Evolutionary conservation across 306 rosid genomes (phyloP), one percentile per base, ranked within the genome.

Genomic region (Dalbergia oliveri): DNA sequence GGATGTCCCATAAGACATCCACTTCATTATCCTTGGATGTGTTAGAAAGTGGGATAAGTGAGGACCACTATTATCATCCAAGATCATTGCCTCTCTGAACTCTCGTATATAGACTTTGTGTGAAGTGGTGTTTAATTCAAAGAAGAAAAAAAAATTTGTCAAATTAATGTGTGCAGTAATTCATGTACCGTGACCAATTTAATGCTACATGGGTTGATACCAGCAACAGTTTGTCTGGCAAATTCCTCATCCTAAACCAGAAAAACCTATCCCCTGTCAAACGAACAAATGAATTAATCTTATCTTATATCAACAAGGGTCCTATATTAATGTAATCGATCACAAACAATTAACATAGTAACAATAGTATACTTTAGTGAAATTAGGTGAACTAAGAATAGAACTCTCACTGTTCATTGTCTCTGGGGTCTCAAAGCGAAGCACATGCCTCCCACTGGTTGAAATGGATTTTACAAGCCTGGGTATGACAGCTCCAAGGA

Each of bases 221-320:
- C 97, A 5, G 96, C 88, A 57, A 93, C 87, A 44, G 97, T 93
- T 72, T 93, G 97, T 81, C 97, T 88, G n/a, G 76, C 91, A 81
- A 91, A 93, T 78, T 93, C 96, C 45, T 81, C 91, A 64, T 93
- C 94, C 91, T 88, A 62, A 87, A 82, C 97, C 97, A 93, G 78
- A 91, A 91, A 79, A 93, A 88, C 66, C 85, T 87, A 78, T 93
- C 97, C 81, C 91, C 97, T 92, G 75, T 66, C 47, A 34, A 43
- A 2, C 11, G 77, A 53, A 73, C 13, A 43, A 5, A 73, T 8
- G 41, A 37, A 53, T 26, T 26, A 26, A 26, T 26, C 31, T 26
- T 26, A 26, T 26, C 31, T 26, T 26, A 26, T 26, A 26, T 26
- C 31, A 26, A 26, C 31, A 26, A 26, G 31, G 31, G 31, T 26